Conservation (phyloP, 176 grass and related monocot genomes). For the Chrysopogon serrulatus region DNA sequence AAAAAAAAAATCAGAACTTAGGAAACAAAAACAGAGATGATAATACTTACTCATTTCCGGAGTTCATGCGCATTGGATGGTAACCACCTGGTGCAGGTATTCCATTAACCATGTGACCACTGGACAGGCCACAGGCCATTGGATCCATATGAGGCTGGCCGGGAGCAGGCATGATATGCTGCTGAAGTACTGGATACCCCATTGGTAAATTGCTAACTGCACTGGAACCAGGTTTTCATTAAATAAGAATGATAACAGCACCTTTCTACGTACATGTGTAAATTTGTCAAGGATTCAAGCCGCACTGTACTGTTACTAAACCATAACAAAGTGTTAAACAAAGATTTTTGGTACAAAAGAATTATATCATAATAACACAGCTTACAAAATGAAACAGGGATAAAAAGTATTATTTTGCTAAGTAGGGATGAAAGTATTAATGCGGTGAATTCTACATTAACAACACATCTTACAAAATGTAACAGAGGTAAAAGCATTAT, state of each 20-base stretch:
- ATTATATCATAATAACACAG: not conserved
- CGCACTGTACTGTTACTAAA: not conserved
- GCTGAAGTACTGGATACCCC: conserved; percentile 93
- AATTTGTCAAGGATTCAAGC: conserved; percentile 3
- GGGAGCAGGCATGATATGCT: conserved; percentile 66
- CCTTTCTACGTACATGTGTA: not conserved
- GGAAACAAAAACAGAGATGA: conserved; percentile 14
- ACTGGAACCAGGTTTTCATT: conserved; percentile 51
- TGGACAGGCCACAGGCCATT: conserved; percentile 63
- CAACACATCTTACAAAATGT: not conserved
- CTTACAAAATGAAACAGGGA: conserved; percentile 2
- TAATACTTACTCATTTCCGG: conserved; percentile 81
- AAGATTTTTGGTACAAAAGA: not conserved
- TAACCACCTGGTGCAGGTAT: conserved; percentile 76
- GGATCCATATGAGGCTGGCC: conserved; percentile 72
- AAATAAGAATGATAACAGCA: conserved; percentile 39
- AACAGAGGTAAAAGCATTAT: not conserved
- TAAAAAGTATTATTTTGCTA: not conserved
- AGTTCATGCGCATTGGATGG: conserved; percentile 88
- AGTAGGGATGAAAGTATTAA: not conserved
- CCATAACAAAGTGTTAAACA: conserved; percentile 3
- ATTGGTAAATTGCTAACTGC: conserved; percentile 97
- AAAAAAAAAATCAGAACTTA: not conserved
- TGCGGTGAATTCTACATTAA: not conserved
- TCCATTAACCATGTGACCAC: conserved; percentile 85